phyloP scores from a whole-genome alignment of 1,284 basidiomycete genomes.

The Puccinia horiana region DNA sequence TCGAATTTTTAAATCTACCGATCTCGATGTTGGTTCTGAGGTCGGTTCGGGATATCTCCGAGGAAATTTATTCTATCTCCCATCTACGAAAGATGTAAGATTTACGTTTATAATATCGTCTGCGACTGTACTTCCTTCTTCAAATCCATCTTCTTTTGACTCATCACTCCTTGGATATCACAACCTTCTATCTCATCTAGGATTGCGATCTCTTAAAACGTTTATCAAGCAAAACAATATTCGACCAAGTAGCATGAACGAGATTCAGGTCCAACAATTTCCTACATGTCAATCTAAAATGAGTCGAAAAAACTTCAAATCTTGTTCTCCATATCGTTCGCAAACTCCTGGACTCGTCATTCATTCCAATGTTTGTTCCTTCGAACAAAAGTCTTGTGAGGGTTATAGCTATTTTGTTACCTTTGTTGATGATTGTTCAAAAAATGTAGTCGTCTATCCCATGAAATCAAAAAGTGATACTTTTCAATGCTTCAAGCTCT shows the following conservation, averaged over 20 bases:
- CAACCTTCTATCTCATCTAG: background rate
- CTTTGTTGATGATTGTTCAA: slow-evolving; percentile 4
- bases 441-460: background rate
- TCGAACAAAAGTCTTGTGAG: background rate
- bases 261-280: slow-evolving; percentile 16
- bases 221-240: background rate
- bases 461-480: too few relatives aligned
- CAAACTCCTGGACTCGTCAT: background rate
- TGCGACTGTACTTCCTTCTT: background rate
- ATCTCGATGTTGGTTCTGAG: background rate
- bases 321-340: background rate
- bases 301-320: background rate
- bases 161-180: background rate
- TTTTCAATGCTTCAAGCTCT: slow-evolving; percentile 56
- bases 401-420: background rate
- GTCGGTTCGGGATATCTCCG: background rate
- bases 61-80: background rate
- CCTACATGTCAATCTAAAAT: slow-evolving; percentile 3
- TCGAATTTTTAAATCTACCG: background rate
- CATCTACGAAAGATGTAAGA: background rate
- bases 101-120: background rate
- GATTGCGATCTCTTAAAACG: background rate
- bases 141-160: background rate
- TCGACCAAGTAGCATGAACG: background rate
- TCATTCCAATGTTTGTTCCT: too few relatives aligned